A percentile compares a stretch with the other conserved stretches of the same genome.
Evolutionary conservation across 1,284 basidiomycete species (phyloP).

Genomic region (Leccinum cinnamomeum): DNA sequence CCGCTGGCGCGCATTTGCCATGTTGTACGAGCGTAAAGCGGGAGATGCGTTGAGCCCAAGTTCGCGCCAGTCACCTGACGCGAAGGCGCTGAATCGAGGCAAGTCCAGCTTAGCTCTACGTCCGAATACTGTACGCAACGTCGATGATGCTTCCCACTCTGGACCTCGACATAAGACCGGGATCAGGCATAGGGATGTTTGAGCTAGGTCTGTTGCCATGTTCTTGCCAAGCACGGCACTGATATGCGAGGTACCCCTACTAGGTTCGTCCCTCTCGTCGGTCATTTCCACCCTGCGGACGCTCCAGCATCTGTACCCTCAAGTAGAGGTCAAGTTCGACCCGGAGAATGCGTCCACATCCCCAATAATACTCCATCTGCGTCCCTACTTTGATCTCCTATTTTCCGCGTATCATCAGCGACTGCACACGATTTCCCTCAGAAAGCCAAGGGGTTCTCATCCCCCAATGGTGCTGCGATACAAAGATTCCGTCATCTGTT

Average conservation of each 20-base stretch:
- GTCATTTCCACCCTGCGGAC: slow-evolving; percentile 69
- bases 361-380: slow-evolving; percentile 75
- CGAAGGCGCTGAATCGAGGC: slow-evolving; percentile 14
- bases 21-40: slow-evolving; percentile 13
- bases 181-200: slow-evolving; percentile 76
- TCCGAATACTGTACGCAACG: background rate
- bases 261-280: slow-evolving; percentile 81
- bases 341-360: slow-evolving; percentile 68
- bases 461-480: slow-evolving; percentile 71
- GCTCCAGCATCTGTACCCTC: slow-evolving; percentile 68
- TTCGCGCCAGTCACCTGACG: slow-evolving; percentile 10
- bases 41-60: background rate
- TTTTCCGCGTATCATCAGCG: slow-evolving; percentile 78
- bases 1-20: slow-evolving; percentile 51
- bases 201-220: slow-evolving; percentile 57
- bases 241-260: slow-evolving; percentile 1
- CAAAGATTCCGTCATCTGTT: slow-evolving; percentile 63
- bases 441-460: slow-evolving; percentile 59
- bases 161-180: slow-evolving; percentile 76
- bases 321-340: slow-evolving; percentile 84
- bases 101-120: slow-evolving; percentile 1
- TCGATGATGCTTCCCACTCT: slow-evolving; percentile 59
- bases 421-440: slow-evolving; percentile 71
- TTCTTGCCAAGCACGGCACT: background rate
- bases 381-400: slow-evolving; percentile 75